Evolutionary conservation across 192 early-diverging fungal genomes (phyloP).

Genomic region (Mortierella hygrophila): DNA sequence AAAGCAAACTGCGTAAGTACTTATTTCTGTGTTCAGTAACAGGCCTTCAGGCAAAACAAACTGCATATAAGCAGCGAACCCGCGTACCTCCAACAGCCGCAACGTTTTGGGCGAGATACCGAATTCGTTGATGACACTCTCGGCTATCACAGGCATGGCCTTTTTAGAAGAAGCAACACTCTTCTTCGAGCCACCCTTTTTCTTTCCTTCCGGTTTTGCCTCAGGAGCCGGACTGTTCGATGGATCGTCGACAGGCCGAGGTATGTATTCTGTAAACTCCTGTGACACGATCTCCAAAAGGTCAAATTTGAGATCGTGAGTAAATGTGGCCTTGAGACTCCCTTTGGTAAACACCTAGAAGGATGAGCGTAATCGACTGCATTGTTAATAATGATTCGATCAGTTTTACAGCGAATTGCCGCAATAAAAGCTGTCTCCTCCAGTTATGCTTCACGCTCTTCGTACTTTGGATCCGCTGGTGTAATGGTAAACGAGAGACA

Average conservation of each 20-base stretch:
- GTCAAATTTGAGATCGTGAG: slow-evolving; percentile 36
- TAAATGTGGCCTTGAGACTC: slow-evolving; percentile 31
- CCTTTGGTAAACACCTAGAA: slow-evolving; percentile 35
- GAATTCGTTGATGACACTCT: slow-evolving; percentile 44
- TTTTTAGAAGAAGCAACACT: background rate
- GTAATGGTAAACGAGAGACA: slow-evolving; percentile 32
- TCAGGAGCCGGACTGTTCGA: slow-evolving; percentile 11
- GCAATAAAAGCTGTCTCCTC: background rate
- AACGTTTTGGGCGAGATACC: slow-evolving; percentile 24
- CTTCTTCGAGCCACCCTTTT: slow-evolving; percentile 28
- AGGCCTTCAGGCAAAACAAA: background rate
- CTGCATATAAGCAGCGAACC: background rate
- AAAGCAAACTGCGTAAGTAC: background rate
- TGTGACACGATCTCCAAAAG: slow-evolving; percentile 27
- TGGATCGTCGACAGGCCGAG: slow-evolving; percentile 19
- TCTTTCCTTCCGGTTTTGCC: slow-evolving; percentile 37
- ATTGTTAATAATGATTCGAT: too few species aligned
- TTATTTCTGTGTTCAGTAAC: background rate
- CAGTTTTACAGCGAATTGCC: background rate
- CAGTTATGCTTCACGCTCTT: background rate
- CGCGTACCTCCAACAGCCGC: slow-evolving; percentile 37
- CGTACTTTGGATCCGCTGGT: slow-evolving; percentile 36
- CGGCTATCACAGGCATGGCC: slow-evolving; percentile 23
- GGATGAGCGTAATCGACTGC: too few species aligned
- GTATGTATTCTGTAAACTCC: slow-evolving; percentile 30